Conservation (phyloP, 306 rosid genomes). For the Astragalus membranaceus region DNA sequence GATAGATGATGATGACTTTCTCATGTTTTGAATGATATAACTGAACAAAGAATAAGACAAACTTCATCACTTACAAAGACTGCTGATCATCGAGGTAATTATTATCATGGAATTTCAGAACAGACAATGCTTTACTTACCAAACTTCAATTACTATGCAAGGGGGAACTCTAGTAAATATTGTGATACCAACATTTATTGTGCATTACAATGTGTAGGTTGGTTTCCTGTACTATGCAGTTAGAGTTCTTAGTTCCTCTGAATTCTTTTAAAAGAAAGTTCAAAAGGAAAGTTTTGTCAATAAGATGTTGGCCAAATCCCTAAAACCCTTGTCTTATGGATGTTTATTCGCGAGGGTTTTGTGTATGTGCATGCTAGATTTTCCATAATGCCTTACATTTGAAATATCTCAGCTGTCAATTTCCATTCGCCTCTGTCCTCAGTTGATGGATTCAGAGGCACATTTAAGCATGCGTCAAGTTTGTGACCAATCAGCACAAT, state of each 20-base stretch:
- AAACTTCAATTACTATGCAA: constrained; percentile 26
- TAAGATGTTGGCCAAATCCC: neutral
- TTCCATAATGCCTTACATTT: neutral
- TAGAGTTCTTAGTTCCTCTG: neutral
- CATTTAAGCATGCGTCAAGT: neutral
- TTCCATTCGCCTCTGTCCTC: neutral
- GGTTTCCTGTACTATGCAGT: constrained; percentile 1
- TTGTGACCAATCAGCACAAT: neutral
- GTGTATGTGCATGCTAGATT: neutral
- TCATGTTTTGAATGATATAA: constrained; percentile 35
- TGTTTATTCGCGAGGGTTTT: neutral
- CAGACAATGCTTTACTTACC: constrained; percentile 13
- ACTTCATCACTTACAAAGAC: constrained; percentile 32
- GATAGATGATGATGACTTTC: constrained; percentile 26
- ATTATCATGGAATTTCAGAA: constrained; percentile 35
- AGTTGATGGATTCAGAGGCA: neutral
- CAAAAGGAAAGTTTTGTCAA: constrained; percentile 4
- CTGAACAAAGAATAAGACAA: constrained; percentile 34
- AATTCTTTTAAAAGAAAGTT: neutral
- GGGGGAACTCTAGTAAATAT: constrained; percentile 15
- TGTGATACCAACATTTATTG: constrained; percentile 13
- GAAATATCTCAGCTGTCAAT: neutral
- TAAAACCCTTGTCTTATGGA: neutral
- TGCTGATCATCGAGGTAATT: constrained; percentile 62
- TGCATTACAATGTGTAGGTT: constrained; percentile 11